Evolutionary conservation across 1,284 basidiomycete species (phyloP).

Genomic region (Ceratobasidium sp.): DNA sequence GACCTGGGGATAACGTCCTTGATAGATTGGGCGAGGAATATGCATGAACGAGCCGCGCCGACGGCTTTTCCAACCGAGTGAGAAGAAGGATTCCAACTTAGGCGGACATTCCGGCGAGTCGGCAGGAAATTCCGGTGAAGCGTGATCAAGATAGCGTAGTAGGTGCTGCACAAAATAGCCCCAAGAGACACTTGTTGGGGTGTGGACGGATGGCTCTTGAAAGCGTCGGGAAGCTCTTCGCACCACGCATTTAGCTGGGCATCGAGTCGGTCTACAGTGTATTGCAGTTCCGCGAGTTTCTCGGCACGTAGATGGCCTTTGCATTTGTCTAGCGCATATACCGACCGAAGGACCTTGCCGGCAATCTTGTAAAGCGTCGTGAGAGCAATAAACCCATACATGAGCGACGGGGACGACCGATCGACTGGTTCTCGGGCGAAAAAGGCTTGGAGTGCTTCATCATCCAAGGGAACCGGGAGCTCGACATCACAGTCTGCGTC

Average conservation of each 20-base stretch:
- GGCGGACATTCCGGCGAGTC: slow-evolving; percentile 63
- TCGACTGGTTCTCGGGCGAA: slow-evolving; percentile 57
- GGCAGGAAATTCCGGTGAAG: slow-evolving; percentile 86
- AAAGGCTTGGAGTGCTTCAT: slow-evolving; percentile 76
- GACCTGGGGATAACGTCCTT: slow-evolving; percentile 86
- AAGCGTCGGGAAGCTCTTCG: slow-evolving; percentile 74
- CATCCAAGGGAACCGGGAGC: slow-evolving; percentile 81
- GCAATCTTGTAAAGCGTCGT: slow-evolving; percentile 83
- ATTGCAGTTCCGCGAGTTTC: slow-evolving; percentile 75
- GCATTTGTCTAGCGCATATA: slow-evolving; percentile 72
- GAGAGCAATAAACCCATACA: slow-evolving; percentile 82
- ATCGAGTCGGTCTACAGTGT: slow-evolving; percentile 79
- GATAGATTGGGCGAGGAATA: slow-evolving; percentile 85
- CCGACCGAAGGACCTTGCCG: slow-evolving; percentile 78
- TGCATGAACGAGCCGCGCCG: slow-evolving; percentile 80
- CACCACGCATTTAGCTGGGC: slow-evolving; percentile 82
- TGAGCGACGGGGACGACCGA: slow-evolving; percentile 66
- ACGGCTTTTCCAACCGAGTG: slow-evolving; percentile 78
- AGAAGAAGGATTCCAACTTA: slow-evolving; percentile 53
- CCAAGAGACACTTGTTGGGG: slow-evolving; percentile 83
- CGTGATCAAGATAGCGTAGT: slow-evolving; percentile 88
- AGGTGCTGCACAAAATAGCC: slow-evolving; percentile 76
- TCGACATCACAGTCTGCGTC: slow-evolving; percentile 86
- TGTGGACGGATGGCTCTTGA: slow-evolving; percentile 76
- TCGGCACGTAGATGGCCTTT: slow-evolving; percentile 75